Evolutionary conservation across 768 basidiomycete species (phyloP), one percentile per base, ranked within the genome.

Genomic region (Mycena chlorophos): DNA sequence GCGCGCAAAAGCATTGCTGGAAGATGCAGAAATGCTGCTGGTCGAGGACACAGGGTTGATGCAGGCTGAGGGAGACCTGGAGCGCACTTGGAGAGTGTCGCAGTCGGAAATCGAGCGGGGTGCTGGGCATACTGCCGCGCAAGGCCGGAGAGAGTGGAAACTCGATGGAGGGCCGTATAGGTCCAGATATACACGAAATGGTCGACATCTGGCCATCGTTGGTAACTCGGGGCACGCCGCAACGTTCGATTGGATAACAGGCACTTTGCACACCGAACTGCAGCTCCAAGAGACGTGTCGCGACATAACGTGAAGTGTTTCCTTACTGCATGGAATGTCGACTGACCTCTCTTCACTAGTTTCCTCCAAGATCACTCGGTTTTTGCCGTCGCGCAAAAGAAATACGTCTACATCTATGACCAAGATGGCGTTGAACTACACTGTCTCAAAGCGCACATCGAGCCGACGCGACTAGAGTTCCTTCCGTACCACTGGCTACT

Each of bases 361-460:
- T 98, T 94, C 66, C 73, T 99, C 5, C 95, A 98, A 66, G 91
- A 96, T 60, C 91, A 97, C 49, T 88, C 90, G 0, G 91, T 88
- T 71, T 94, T 89, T 65, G 96, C 96, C 2, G 94, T 97, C 8
- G 96, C 96, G 0, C 96, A 99, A 72, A 91, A 92, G 71, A 90
- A 94, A 78, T 91, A 96, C 67, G 91, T 89, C 17, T 99, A 91
- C 71, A 93, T 99, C 42, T 98, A 99, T 61, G 97, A 98, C 71
- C 82, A 87, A 28, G 84, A 93, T 62, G 96, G 97, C 20, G 88
- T 97, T 14, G 97, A 98, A 68, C 71, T 99, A 3, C 97, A 98
- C 65, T 79, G 85, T 59, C 76, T 94, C 14, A 88, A 88, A 67
- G 76, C 84, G 0, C 91, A 94, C 63, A 82, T 97, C 57, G 97